Percentiles rank a stretch among this genome's conserved stretches.
Evolutionary conservation across 2,329 filamentous ascomycete species (phyloP).

Genomic region (Salinomyces thailandicus): DNA sequence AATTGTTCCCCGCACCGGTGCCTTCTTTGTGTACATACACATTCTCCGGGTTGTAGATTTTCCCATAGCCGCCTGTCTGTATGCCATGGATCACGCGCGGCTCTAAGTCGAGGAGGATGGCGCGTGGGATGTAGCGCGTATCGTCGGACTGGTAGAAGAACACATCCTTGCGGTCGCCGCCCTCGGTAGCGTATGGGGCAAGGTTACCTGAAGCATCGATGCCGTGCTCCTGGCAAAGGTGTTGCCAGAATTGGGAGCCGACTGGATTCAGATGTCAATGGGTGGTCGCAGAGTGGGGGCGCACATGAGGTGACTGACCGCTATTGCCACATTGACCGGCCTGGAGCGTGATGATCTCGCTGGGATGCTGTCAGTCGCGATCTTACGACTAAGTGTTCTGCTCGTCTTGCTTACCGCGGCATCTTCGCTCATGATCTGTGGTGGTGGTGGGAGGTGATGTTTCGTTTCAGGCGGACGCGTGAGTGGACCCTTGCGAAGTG

Average conservation of each 20-base stretch:
- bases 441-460: no score
- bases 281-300: conserved; percentile 2
- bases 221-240: conserved; percentile 93
- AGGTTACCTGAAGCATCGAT: conserved; percentile 96
- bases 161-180: conserved; percentile 94
- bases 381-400: background rate
- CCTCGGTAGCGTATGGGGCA: conserved; percentile 94
- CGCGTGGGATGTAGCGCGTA: conserved; percentile 92
- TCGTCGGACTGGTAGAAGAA: conserved; percentile 99
- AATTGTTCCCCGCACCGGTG: conserved; percentile 91
- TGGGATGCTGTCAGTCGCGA: conserved; percentile 30
- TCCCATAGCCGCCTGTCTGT: conserved; percentile 86
- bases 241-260: conserved; percentile 97
- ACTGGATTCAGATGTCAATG: conserved; percentile 43
- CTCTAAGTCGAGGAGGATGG: conserved; percentile 90
- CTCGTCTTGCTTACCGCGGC: conserved; percentile 9
- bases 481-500: background rate
- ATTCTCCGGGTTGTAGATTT: conserved; percentile 99
- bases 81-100: conserved; percentile 88
- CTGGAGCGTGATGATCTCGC: conserved; percentile 98
- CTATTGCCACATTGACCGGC: conserved; percentile 99
- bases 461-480: conserved; percentile 4
- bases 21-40: conserved; percentile 95
- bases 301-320: conserved; percentile 54
- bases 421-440: conserved; percentile 9